Evolutionary conservation across 139 green algal species (phyloP).

Genomic region (Tetradesmus lagerheimii): DNA sequence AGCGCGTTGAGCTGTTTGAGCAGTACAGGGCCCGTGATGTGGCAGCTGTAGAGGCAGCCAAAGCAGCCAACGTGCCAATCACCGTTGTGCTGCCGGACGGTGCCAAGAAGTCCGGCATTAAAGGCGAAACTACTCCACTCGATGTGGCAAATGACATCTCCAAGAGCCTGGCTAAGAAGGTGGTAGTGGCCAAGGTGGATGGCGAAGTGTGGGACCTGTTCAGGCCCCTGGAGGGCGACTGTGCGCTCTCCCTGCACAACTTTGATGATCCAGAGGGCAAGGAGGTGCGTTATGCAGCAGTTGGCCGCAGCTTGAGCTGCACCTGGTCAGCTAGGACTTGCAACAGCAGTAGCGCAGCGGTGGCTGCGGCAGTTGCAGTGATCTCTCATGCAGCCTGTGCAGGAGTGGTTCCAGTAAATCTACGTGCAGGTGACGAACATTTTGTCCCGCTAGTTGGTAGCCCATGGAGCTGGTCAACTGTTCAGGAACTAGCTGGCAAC

Average conservation of each 20-base stretch:
- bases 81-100: constrained; percentile 93
- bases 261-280: constrained; percentile 93
- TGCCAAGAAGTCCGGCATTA: constrained; percentile 73
- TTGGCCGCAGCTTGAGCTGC: not conserved
- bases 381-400: not conserved
- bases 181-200: constrained; percentile 90
- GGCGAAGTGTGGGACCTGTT: constrained; percentile 90
- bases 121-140: constrained; percentile 90
- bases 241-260: constrained; percentile 85
- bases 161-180: constrained; percentile 92
- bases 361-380: not conserved
- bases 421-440: not conserved
- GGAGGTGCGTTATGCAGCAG: constrained; percentile 67
- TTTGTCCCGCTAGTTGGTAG: too few species aligned
- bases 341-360: not conserved
- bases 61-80: constrained; percentile 71
- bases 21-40: constrained; percentile 75
- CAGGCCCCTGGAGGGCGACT: constrained; percentile 91
- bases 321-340: not conserved
- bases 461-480: too few species aligned
- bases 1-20: constrained; percentile 93
- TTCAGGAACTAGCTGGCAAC: not conserved
- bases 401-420: not conserved
- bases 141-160: constrained; percentile 93
- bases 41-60: constrained; percentile 64